Conservation (phyloP, 2,329 filamentous ascomycete species). For the Periconia sp. region DNA sequence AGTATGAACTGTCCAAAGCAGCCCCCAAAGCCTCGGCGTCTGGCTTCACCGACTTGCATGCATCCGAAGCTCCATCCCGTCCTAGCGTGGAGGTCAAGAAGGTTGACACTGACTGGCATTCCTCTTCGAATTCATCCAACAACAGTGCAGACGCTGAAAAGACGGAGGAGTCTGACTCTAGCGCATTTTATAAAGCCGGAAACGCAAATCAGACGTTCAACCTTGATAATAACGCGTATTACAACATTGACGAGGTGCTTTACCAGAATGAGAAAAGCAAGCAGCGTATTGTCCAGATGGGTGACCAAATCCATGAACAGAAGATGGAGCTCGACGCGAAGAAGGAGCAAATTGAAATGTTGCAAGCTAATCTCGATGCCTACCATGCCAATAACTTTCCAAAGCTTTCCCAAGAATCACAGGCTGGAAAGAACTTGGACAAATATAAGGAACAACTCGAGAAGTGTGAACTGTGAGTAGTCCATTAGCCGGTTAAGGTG, state of each 20-base stretch:
- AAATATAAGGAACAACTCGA: neutral
- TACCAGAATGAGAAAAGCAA: constrained; percentile 21
- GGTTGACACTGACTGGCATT: neutral
- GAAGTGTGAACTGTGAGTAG: neutral
- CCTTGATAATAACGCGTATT: neutral
- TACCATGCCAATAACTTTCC: too few species aligned
- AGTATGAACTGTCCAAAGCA: too few species aligned
- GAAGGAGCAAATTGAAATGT: constrained; percentile 12
- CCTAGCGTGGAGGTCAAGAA: neutral
- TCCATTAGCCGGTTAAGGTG: too few species aligned
- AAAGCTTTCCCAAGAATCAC: too few species aligned
- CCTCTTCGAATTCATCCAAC: neutral
- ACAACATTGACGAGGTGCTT: constrained; percentile 13
- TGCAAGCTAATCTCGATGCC: neutral
- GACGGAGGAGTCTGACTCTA: neutral
- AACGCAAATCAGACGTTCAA: too few species aligned
- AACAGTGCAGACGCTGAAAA: neutral
- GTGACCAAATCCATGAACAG: constrained; percentile 15
- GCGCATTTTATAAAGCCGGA: too few species aligned
- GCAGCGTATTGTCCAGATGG: constrained; percentile 13
- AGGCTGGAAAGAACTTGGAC: too few species aligned
- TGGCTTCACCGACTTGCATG: too few species aligned
- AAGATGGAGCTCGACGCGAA: constrained; percentile 17
- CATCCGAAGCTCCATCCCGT: neutral
- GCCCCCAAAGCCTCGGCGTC: too few species aligned